Percentiles rank a stretch among this genome's conserved stretches.
Conservation (phyloP, 129 eudicot species). For the Lactuca saligna region DNA sequence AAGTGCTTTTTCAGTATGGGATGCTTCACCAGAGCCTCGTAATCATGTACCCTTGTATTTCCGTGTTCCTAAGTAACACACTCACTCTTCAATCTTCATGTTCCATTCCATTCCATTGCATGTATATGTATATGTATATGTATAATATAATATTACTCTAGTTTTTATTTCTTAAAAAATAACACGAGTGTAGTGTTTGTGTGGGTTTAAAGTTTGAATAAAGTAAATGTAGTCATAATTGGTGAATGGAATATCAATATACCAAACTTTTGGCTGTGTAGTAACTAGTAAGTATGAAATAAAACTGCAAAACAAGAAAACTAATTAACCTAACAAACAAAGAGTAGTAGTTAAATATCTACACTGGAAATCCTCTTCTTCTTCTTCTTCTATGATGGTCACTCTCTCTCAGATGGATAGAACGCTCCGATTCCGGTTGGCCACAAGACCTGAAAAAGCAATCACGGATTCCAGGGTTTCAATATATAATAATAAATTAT, state of each 20-base stretch:
- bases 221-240: background rate
- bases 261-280: slow-evolving; percentile 15
- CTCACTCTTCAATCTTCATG: background rate
- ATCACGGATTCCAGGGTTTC: background rate
- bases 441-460: slow-evolving; percentile 1
- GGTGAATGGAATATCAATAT: slow-evolving; percentile 15
- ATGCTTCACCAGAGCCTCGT: slow-evolving; percentile 34
- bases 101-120: background rate
- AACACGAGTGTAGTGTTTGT: background rate
- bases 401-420: too few relatives aligned
- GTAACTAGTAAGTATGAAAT: background rate
- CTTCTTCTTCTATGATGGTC: too few relatives aligned
- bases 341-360: background rate
- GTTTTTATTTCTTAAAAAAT: background rate
- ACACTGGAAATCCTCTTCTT: too few relatives aligned
- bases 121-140: too few relatives aligned
- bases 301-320: background rate
- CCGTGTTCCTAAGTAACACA: slow-evolving; percentile 37
- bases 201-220: background rate
- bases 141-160: background rate
- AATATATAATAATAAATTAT: background rate
- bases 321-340: slow-evolving; percentile 5
- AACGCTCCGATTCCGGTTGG: background rate
- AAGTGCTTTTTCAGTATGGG: slow-evolving; percentile 69
- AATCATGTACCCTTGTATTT: slow-evolving; percentile 52